A percentile compares a stretch with the other conserved stretches of the same genome.
phyloP scores from a whole-genome alignment of 2,329 filamentous ascomycete genomes.

The Aspergillus pseudoviridinutans region DNA sequence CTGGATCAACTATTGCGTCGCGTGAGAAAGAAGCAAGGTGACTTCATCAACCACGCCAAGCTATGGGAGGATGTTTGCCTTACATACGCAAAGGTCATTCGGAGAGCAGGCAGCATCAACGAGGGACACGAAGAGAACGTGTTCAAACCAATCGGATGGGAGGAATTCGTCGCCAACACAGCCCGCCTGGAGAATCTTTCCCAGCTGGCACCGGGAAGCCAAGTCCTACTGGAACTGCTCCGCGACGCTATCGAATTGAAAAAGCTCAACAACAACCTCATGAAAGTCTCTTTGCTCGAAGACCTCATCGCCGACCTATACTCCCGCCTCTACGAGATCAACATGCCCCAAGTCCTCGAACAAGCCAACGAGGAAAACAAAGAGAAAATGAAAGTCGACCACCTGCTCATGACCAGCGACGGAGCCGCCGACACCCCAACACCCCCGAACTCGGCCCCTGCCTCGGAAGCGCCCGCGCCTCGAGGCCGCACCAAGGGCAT shows the following conservation, averaged over 20 bases:
- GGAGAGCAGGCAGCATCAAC: slow-evolving; percentile 53
- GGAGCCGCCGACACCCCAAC: slow-evolving; percentile 27
- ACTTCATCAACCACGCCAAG: slow-evolving; percentile 62
- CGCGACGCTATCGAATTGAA: slow-evolving; percentile 66
- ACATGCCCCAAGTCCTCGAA: slow-evolving; percentile 36
- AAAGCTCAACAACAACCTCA: slow-evolving; percentile 78
- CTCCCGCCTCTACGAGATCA: slow-evolving; percentile 51
- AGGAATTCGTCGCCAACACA: slow-evolving; percentile 61
- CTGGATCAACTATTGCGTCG: slow-evolving; percentile 75
- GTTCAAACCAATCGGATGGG: slow-evolving; percentile 61
- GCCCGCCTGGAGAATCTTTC: slow-evolving; percentile 58
- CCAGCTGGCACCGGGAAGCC: slow-evolving; percentile 45
- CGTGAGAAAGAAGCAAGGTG: slow-evolving; percentile 74
- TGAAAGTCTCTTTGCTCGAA: slow-evolving; percentile 81
- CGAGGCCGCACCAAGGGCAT: slow-evolving; percentile 53
- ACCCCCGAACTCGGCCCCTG: slow-evolving; percentile 27
- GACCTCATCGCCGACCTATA: slow-evolving; percentile 93
- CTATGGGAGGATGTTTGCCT: slow-evolving; percentile 61
- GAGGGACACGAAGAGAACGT: slow-evolving; percentile 61
- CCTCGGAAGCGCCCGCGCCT: slow-evolving; percentile 32
- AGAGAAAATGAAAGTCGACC: slow-evolving; percentile 46
- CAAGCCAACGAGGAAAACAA: slow-evolving; percentile 43
- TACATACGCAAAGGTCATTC: slow-evolving; percentile 57
- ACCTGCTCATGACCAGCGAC: slow-evolving; percentile 41
- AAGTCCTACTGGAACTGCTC: slow-evolving; percentile 56